Evolutionary conservation across 225 moss, liverwort and hornwort genomes (phyloP).

Genomic region (Asterella californica): DNA sequence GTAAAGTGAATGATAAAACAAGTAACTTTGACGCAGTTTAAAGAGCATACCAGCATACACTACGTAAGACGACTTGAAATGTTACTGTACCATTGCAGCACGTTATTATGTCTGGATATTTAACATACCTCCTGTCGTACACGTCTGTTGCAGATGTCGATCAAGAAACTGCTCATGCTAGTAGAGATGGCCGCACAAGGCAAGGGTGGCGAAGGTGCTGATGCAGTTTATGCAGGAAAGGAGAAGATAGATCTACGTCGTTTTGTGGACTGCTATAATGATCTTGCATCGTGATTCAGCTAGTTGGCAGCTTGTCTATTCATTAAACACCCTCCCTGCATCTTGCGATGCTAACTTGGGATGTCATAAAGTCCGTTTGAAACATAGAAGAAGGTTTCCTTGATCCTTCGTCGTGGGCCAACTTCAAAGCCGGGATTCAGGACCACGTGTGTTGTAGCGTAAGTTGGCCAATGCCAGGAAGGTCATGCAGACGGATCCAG

Average conservation of each 20-base stretch:
- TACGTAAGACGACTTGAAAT: too few species aligned
- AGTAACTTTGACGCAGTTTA: too few species aligned
- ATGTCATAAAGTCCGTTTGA: neutral
- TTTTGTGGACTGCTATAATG: conserved; percentile 59
- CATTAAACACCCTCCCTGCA: neutral
- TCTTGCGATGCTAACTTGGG: neutral
- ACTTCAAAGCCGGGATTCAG: neutral
- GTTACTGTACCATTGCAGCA: too few species aligned
- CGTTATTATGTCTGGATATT: too few species aligned
- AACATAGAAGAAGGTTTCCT: too few species aligned
- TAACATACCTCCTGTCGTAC: neutral
- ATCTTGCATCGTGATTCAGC: conserved; percentile 19
- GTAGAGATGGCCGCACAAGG: conserved; percentile 86
- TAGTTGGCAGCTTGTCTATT: neutral
- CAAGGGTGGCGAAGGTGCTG: conserved; percentile 51
- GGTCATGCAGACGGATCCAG: neutral
- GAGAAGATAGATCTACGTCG: conserved; percentile 61
- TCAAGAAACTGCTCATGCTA: conserved; percentile 80
- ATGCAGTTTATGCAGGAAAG: conserved; percentile 32
- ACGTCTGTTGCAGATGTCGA: conserved; percentile 50
- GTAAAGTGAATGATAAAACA: too few species aligned
- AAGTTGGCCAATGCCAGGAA: neutral
- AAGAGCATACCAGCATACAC: too few species aligned
- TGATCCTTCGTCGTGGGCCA: neutral
- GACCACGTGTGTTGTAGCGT: neutral